A percentile compares a stretch with the other conserved stretches of the same genome.
Conservation (phyloP, 176 grass and related monocot species). For the Musa itinerans region DNA sequence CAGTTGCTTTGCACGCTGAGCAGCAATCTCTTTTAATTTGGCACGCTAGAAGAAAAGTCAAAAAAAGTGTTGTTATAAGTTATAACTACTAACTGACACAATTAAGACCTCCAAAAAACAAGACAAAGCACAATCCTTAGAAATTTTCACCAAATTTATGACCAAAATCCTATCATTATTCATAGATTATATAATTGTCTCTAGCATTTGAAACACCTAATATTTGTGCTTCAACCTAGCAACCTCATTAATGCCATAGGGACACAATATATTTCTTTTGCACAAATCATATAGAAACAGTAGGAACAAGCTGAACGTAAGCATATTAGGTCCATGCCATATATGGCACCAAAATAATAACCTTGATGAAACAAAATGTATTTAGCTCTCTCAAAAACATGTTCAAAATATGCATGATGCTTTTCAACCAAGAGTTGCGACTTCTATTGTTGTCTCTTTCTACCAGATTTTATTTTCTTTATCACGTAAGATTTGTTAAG, state of each 20-base stretch:
- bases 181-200: not conserved
- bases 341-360: not conserved
- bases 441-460: too few species aligned
- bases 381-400: too few species aligned
- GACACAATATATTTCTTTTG: not conserved
- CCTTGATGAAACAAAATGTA: not conserved
- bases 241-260: not conserved
- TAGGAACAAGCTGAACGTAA: not conserved
- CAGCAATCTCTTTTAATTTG: conserved; percentile 82
- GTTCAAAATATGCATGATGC: too few species aligned
- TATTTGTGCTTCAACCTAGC: not conserved
- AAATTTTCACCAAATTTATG: not conserved
- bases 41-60: conserved; percentile 38
- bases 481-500: too few species aligned
- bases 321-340: not conserved
- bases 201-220: not conserved
- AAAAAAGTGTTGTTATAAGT: conserved; percentile 23
- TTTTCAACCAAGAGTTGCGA: too few species aligned
- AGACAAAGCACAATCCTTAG: not conserved
- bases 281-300: not conserved
- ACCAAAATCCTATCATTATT: not conserved
- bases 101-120: not conserved
- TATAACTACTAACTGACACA: not conserved
- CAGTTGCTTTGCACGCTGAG: conserved; percentile 69
- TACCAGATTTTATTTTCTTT: too few species aligned